phyloP scores from a whole-genome alignment of 495 filamentous ascomycete species.

The Penicillium pancosmium region DNA sequence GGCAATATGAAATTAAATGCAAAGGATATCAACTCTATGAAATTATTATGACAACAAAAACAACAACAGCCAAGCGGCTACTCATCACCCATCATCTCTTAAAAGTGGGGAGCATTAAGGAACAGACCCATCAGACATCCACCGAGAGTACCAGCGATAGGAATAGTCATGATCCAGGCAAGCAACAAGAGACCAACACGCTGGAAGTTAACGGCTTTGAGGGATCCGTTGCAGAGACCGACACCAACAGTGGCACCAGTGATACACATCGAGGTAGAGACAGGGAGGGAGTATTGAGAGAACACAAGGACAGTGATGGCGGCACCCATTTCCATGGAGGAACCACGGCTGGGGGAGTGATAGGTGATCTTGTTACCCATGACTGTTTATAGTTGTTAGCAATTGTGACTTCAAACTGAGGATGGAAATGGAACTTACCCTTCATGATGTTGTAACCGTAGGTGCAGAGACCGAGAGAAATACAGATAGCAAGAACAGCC shows the following conservation, averaged over 20 bases:
- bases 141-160: constrained; percentile 60
- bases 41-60: constrained; percentile 3
- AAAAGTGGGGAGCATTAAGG: constrained; percentile 61
- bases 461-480: constrained; percentile 60
- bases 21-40: constrained; percentile 7
- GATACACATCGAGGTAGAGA: constrained; percentile 63
- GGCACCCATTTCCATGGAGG: constrained; percentile 67
- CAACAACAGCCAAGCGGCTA: neutral
- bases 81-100: neutral
- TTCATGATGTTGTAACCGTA: constrained; percentile 76
- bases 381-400: constrained; percentile 38
- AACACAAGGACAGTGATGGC: constrained; percentile 67
- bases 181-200: constrained; percentile 55
- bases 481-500: constrained; percentile 53
- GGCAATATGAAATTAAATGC: constrained; percentile 1
- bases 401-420: neutral
- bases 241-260: constrained; percentile 61
- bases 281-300: constrained; percentile 62
- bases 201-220: constrained; percentile 67
- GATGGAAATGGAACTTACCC: constrained; percentile 33
- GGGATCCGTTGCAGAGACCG: constrained; percentile 57
- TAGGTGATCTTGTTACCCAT: constrained; percentile 73
- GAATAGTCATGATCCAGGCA: constrained; percentile 66
- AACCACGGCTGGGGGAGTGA: constrained; percentile 63
- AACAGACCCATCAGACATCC: constrained; percentile 65